Evolutionary conservation across 768 basidiomycete genomes (phyloP).

Genomic region (Lactarius psammicola): DNA sequence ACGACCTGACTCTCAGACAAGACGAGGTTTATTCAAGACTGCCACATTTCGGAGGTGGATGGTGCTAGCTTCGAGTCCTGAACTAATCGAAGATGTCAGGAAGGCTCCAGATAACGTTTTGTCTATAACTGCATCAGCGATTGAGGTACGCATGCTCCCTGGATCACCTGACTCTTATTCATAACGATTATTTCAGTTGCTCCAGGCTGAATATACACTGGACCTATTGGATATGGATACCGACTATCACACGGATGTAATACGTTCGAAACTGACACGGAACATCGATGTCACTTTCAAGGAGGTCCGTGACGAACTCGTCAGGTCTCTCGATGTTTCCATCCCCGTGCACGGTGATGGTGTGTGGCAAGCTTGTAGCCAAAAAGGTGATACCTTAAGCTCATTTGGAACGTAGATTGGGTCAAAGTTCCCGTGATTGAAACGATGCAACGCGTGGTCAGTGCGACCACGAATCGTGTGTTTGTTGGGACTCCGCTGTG

Average conservation of each 20-base stretch:
- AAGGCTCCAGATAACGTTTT: background rate
- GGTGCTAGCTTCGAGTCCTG: background rate
- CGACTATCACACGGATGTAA: background rate
- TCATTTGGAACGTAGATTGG: background rate
- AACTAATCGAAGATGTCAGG: background rate
- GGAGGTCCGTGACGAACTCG: background rate
- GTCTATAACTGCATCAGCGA: background rate
- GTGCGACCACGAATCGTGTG: background rate
- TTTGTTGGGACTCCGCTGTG: background rate
- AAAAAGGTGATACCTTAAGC: background rate
- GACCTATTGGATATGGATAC: background rate
- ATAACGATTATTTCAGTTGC: background rate
- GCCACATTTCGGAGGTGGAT: background rate
- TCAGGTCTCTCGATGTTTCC: background rate
- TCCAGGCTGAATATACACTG: background rate
- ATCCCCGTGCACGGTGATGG: background rate
- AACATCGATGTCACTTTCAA: background rate
- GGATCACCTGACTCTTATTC: background rate
- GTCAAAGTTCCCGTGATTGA: background rate
- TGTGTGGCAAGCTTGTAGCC: background rate
- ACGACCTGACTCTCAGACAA: background rate
- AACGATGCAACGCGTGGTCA: background rate
- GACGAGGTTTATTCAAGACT: background rate
- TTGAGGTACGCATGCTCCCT: background rate
- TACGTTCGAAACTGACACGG: conserved; percentile 15